Conservation (phyloP, 2,329 filamentous ascomycete species). For the Hypoxylon sp. region DNA sequence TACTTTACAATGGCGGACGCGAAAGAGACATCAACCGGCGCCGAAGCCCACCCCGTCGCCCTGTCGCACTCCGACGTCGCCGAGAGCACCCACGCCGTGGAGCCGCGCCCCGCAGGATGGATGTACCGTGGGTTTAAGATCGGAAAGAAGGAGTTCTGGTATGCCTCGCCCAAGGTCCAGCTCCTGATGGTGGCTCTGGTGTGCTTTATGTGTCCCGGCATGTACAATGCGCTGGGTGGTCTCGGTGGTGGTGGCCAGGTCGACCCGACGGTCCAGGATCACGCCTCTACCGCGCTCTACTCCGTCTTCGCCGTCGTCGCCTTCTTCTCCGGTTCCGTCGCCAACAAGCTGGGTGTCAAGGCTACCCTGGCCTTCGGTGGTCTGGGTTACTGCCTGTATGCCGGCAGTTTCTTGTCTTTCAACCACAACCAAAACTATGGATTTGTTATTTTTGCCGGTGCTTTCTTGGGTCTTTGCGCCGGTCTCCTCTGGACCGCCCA, state of each 20-base stretch:
- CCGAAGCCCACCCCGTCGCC: constrained; percentile 27
- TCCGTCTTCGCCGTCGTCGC: constrained; percentile 68
- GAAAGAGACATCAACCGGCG: constrained; percentile 22
- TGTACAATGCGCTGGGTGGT: constrained; percentile 76
- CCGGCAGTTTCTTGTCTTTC: constrained; percentile 76
- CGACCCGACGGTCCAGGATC: constrained; percentile 67
- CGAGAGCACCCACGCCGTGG: constrained; percentile 20
- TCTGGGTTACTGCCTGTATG: constrained; percentile 81
- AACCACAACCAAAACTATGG: constrained; percentile 74
- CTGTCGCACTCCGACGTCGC: constrained; percentile 41
- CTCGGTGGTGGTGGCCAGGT: constrained; percentile 73
- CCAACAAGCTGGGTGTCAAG: constrained; percentile 79
- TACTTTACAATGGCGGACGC: constrained; percentile 33
- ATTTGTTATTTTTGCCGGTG: constrained; percentile 82
- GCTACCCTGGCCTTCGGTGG: constrained; percentile 77
- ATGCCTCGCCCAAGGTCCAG: constrained; percentile 79
- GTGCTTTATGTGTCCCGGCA: constrained; percentile 78
- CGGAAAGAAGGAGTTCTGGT: constrained; percentile 69
- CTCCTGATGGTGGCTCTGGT: constrained; percentile 77
- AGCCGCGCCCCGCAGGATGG: constrained; percentile 66
- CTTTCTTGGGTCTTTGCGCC: constrained; percentile 80
- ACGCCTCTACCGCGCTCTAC: constrained; percentile 65
- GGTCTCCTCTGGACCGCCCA: constrained; percentile 86
- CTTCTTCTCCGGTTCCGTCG: constrained; percentile 80
- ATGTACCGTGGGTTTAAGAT: constrained; percentile 74